Evolutionary conservation across 805 yeast species (phyloP), one percentile per base, ranked within the genome.

Genomic region (Barnettozyma populi): DNA sequence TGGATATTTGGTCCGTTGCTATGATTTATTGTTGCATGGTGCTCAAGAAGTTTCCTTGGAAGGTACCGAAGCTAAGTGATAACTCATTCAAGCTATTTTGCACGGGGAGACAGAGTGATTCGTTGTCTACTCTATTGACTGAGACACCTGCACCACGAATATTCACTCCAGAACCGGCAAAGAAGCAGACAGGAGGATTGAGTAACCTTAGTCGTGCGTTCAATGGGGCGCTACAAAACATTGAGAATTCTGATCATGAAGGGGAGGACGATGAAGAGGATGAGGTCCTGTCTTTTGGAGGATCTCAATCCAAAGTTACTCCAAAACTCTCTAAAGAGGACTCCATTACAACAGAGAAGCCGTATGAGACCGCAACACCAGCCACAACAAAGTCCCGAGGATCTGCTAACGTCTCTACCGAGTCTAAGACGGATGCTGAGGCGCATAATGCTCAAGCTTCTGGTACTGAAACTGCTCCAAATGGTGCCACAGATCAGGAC

Each of bases 1-100:
- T 90, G 7, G 97, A 90, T 69, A 79, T 90, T 41, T 90, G 97
- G 97, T 86, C 96, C 7, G 81, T 82, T 31, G 96, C 96, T 8
- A 88, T 90, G 50, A 86, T 90, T 43, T 86, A 86, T 66, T 87
- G 95, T 56, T 90, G 97, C 70, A 89, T 90, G 96, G 79, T 87
- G 50, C 72, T 90, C 64, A 84, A 88, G 62, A 86, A 89, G 68
- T 90, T 90, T 68, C 97, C 97, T 8, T 90, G 97, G 97, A 89
- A 88, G 62, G 87, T 88, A 7, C 97, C 97, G 8, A 84, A 87
- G 60, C 66, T 81, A 44, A 73, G 84, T 44, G 97, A 90, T 65
- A 79, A 82, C 56, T 83, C 94, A 52, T 90, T 90, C 69, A 87
- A 86, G 66, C 64, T 87, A 56, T 90, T 87, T 63, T 84, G 92